Conservation (phyloP, 192 early-diverging fungal species). For the Umbelopsis ramanniana region DNA sequence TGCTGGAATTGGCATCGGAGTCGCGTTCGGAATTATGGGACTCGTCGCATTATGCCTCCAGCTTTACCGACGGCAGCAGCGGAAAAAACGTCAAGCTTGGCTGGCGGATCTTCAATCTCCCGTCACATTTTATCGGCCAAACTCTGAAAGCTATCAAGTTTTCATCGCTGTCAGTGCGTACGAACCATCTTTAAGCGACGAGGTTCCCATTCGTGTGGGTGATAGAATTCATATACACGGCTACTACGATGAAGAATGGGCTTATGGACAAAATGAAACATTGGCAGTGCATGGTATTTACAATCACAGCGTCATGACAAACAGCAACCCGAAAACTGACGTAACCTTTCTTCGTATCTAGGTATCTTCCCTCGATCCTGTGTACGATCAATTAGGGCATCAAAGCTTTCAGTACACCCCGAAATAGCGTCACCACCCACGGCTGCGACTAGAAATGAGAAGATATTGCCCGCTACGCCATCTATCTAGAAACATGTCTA, state of each 20-base stretch:
- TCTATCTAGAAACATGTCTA: not conserved
- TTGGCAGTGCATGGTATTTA: slow-evolving; percentile 2
- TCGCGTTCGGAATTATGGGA: not conserved
- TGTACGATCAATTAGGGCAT: not conserved
- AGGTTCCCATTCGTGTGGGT: not conserved
- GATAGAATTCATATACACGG: not conserved
- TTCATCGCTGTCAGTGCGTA: not conserved
- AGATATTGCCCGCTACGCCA: not conserved
- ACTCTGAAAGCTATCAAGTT: not conserved
- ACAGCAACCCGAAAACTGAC: not conserved
- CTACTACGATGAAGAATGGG: slow-evolving; percentile 13
- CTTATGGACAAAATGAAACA: slow-evolving; percentile 4
- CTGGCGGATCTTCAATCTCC: slow-evolving; percentile 11
- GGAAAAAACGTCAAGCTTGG: slow-evolving; percentile 20
- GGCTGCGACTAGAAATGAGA: not conserved
- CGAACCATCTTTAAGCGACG: not conserved
- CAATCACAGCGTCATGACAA: not conserved
- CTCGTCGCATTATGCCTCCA: slow-evolving; percentile 5
- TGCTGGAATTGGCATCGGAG: slow-evolving; percentile 20
- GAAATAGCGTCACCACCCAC: slow-evolving; percentile 1
- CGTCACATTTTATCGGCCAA: slow-evolving; percentile 1
- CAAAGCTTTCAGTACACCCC: not conserved
- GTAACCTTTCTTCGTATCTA: not conserved
- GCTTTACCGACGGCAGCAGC: slow-evolving; percentile 9
- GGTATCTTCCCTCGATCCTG: slow-evolving; percentile 17